Percentiles rank a stretch among this genome's conserved stretches.
These are phyloP conservation scores for Ceratocystis harringtonii DNA, from an alignment of 2,329 filamentous ascomycete genomes.

Conservation along the genomic window DNA sequence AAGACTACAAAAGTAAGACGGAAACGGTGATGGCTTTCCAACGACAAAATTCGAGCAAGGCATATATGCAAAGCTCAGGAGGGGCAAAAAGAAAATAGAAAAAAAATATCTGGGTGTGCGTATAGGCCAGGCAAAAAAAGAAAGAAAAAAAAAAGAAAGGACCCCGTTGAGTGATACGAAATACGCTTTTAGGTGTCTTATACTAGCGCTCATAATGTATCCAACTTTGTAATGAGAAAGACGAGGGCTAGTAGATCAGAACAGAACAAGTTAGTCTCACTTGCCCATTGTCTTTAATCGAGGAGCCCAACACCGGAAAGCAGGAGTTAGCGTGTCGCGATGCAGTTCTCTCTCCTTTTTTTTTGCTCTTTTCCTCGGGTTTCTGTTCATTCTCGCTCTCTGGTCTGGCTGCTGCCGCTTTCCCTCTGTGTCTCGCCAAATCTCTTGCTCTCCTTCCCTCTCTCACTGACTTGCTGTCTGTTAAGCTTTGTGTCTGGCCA, in stretches of 20 bases:
- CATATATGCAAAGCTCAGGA: too few species aligned
- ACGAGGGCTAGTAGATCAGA: background rate
- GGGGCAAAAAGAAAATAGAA: too few species aligned
- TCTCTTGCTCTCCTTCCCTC: background rate
- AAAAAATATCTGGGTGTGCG: too few species aligned
- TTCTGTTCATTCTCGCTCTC: background rate
- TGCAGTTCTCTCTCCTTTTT: background rate
- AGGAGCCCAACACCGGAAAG: background rate
- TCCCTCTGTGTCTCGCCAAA: background rate
- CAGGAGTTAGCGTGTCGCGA: background rate
- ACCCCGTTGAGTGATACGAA: background rate
- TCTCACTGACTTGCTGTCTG: background rate
- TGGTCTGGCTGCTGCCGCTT: background rate
- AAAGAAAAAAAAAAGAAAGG: background rate
- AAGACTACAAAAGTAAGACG: background rate
- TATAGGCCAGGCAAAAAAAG: too few species aligned
- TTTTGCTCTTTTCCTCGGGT: background rate
- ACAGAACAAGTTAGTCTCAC: background rate
- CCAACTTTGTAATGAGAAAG: background rate
- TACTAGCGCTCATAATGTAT: background rate
- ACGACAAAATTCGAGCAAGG: too few species aligned
- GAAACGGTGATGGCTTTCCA: background rate
- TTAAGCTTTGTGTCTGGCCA: background rate
- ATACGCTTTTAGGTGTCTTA: background rate
- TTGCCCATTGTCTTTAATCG: background rate